phyloP scores from a whole-genome alignment of 495 filamentous ascomycete species.

The Penicillium canariense region DNA sequence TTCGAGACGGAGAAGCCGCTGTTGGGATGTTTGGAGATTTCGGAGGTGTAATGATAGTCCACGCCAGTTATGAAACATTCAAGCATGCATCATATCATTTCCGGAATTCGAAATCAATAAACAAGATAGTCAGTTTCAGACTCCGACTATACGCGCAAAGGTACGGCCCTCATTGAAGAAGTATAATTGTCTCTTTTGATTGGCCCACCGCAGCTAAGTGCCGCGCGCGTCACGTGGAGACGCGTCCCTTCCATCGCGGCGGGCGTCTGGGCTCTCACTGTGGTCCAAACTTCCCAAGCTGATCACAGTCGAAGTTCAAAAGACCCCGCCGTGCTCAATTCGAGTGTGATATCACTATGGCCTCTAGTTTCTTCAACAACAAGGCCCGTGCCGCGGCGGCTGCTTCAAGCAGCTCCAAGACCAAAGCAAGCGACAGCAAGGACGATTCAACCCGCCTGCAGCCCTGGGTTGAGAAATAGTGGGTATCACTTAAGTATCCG shows the following conservation, averaged over 20 bases:
- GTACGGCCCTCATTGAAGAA: background rate
- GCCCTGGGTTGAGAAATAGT: slow-evolving; percentile 99
- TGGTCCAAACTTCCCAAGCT: slow-evolving; percentile 4
- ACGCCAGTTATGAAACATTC: slow-evolving; percentile 5
- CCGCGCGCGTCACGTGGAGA: slow-evolving; percentile 42
- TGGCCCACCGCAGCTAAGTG: slow-evolving; percentile 21
- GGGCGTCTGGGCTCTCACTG: slow-evolving; percentile 11
- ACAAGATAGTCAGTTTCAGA: background rate
- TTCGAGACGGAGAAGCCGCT: slow-evolving; percentile 59
- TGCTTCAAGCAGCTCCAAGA: slow-evolving; percentile 45
- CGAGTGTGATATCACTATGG: slow-evolving; percentile 36
- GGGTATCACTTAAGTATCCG: slow-evolving; percentile 30
- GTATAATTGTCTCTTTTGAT: slow-evolving; percentile 17
- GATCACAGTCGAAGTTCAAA: slow-evolving; percentile 2
- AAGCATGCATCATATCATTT: no score
- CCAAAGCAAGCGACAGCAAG: slow-evolving; percentile 54
- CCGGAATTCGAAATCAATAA: no score
- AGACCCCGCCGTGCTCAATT: background rate
- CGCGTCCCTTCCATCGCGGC: slow-evolving; percentile 34
- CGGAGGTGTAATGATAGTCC: slow-evolving; percentile 7
- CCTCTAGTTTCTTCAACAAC: slow-evolving; percentile 87
- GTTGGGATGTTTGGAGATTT: slow-evolving; percentile 34
- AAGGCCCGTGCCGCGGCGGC: slow-evolving; percentile 86
- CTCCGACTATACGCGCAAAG: background rate
- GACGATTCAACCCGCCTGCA: slow-evolving; percentile 68